Evolutionary conservation across 2,329 filamentous ascomycete species (phyloP).

Genomic region (Colletotrichum orchidophilum): DNA sequence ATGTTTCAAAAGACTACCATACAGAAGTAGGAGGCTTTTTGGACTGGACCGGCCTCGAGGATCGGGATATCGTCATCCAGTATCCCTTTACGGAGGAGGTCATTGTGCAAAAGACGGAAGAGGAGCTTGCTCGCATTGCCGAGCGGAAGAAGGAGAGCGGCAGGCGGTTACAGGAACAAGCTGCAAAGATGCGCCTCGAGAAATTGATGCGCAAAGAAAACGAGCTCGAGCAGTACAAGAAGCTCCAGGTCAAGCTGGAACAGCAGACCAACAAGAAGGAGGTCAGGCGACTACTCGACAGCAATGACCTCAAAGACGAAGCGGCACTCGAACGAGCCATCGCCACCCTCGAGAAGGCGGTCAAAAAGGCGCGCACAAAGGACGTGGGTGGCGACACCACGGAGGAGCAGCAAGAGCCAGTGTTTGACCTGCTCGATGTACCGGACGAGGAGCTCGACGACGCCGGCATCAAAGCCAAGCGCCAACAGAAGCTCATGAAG

Average conservation of each 20-base stretch:
- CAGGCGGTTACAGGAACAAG: conserved; percentile 90
- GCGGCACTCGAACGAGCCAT: conserved; percentile 83
- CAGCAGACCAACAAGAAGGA: conserved; percentile 88
- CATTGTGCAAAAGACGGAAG: conserved; percentile 89
- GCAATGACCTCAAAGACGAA: conserved; percentile 93
- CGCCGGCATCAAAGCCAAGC: conserved; percentile 88
- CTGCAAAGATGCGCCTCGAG: conserved; percentile 95
- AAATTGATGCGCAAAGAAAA: conserved; percentile 96
- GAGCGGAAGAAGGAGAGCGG: conserved; percentile 97
- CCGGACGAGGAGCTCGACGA: conserved; percentile 95
- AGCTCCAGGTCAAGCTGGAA: conserved; percentile 76
- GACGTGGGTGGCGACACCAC: conserved; percentile 86
- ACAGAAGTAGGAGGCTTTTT: conserved; percentile 79
- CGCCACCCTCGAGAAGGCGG: conserved; percentile 88
- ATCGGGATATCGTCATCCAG: conserved; percentile 88
- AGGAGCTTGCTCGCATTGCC: conserved; percentile 88
- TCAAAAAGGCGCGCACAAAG: conserved; percentile 90
- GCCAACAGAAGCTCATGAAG: conserved; percentile 91
- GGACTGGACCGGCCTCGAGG: conserved; percentile 92
- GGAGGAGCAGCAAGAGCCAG: conserved; percentile 82
- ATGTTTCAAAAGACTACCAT: conserved; percentile 86
- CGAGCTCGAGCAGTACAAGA: conserved; percentile 92
- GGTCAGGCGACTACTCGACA: conserved; percentile 83
- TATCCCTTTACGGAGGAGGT: conserved; percentile 95
- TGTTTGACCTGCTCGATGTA: conserved; percentile 88